Base-by-base conservation (phyloP, 73 alveolate species). In the Paramecium pentaurelia region DNA sequence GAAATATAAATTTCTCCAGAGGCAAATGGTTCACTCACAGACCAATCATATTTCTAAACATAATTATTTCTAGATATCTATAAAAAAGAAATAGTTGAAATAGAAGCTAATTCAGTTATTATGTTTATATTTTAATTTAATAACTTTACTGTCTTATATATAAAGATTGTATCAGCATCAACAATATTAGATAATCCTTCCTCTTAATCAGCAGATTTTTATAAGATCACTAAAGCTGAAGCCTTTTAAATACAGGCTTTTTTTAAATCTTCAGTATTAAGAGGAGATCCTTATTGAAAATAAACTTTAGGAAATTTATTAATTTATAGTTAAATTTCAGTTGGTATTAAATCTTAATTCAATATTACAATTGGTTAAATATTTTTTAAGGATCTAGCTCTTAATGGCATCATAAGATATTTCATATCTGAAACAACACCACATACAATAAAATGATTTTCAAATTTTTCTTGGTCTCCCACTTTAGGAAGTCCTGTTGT, bases 131-230 rank as follows among this genome's bases (percentile, higher is more conserved):
- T 95, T 60, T 93, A 93, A 71, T 95, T 92, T 86, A 95, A 92
- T 32, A 92, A 94, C 86, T 96, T 95, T 60, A 97, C 97, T 2
- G 99, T 97, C 58, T 98, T 97, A 90, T 98, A 98, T 93, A 97
- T 98, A 93, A 98, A 98, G 6, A 98, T 98, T 18, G 99, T 97
- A 93, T 97, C 99, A 30, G 99, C 99, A 94, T 98, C 99, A 42
- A 98, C 95, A 97, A 97, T 98, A 60, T 95, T 96, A n/a, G 93
- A 45, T 80, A 83, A 68, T 18, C 51, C 88, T 22, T 95, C 95
- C 59, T 92, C 77, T 92, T 97, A 97, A 54, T 95, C 92, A 9
- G 97, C 77, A 20, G 95, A 86, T 88, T 98, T 97, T 18, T 99
- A 93, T 60, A 98, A 91, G 8, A 98, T 98, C 14, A 98, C 96